phyloP scores from a whole-genome alignment of 371 early-diverging fungal species.

The Blastocladiella emersonii region DNA sequence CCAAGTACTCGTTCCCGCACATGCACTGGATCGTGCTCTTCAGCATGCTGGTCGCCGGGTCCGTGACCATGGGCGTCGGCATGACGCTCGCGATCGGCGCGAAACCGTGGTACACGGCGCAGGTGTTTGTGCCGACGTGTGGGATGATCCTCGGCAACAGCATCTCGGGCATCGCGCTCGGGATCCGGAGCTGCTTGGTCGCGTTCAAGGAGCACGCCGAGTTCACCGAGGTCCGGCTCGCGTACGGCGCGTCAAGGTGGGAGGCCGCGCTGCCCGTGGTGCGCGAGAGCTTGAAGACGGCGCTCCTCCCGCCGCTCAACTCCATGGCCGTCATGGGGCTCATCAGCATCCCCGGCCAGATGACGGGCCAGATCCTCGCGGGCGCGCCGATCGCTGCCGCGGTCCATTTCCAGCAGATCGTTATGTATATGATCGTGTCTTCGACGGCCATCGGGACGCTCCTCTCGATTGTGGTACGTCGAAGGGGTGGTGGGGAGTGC shows the following conservation, averaged over 20 bases:
- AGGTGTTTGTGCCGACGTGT: constrained; percentile 69
- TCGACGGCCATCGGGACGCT: constrained; percentile 49
- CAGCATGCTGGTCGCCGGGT: constrained; percentile 12
- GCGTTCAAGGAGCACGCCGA: constrained; percentile 47
- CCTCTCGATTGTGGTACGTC: constrained; percentile 39
- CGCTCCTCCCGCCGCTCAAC: constrained; percentile 70
- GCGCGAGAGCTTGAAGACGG: constrained; percentile 51
- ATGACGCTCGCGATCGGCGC: constrained; percentile 58
- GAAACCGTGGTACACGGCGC: constrained; percentile 54
- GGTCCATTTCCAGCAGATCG: constrained; percentile 61
- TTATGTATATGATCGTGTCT: constrained; percentile 69
- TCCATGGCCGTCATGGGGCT: constrained; percentile 65
- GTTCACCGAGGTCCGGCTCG: constrained; percentile 53
- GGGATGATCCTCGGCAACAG: constrained; percentile 76
- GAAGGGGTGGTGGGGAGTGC: constrained; percentile 6
- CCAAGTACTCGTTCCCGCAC: constrained; percentile 11
- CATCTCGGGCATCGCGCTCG: constrained; percentile 72
- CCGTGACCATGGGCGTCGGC: constrained; percentile 8
- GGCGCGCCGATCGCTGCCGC: constrained; percentile 69
- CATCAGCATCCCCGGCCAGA: constrained; percentile 75
- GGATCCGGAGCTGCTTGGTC: constrained; percentile 45
- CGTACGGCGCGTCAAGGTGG: constrained; percentile 73
- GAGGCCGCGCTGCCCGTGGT: constrained; percentile 64
- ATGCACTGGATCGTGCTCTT: constrained; percentile 17
- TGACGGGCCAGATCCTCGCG: constrained; percentile 80